Evolutionary conservation across 2,329 filamentous ascomycete species (phyloP).

Genomic region (Colletotrichum gigasporum): DNA sequence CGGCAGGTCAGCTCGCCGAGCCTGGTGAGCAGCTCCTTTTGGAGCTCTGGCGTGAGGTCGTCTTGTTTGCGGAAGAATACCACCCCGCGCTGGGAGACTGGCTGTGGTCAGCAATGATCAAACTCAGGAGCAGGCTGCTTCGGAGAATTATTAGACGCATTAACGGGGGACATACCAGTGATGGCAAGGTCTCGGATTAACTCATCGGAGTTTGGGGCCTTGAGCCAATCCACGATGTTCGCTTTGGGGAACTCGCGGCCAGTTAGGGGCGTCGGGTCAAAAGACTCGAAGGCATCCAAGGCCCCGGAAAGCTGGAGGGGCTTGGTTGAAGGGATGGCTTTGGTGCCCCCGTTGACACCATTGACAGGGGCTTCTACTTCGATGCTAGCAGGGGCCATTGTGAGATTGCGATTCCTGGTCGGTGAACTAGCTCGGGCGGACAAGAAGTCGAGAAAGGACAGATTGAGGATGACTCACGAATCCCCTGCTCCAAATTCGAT

Average conservation of each 20-base stretch:
- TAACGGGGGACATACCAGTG: conserved; percentile 61
- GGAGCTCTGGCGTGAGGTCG: conserved; percentile 63
- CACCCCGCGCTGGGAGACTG: conserved; percentile 70
- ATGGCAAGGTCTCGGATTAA: conserved; percentile 68
- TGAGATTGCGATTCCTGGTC: too few relatives aligned
- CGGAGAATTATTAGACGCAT: too few relatives aligned
- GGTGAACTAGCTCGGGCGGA: too few relatives aligned
- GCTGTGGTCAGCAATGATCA: neutral
- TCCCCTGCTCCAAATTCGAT: too few relatives aligned
- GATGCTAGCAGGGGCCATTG: conserved; percentile 22
- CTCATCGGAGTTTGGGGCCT: conserved; percentile 64
- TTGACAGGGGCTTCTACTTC: conserved; percentile 26
- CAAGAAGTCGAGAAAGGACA: too few relatives aligned
- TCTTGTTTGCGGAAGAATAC: conserved; percentile 72
- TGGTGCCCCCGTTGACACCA: neutral
- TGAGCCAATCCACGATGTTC: conserved; percentile 64
- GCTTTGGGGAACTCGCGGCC: conserved; percentile 62
- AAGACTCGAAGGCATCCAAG: conserved; percentile 56
- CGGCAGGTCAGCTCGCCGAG: conserved; percentile 69
- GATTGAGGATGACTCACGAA: too few relatives aligned
- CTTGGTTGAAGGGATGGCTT: conserved; percentile 31
- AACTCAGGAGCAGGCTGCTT: too few relatives aligned
- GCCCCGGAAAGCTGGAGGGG: conserved; percentile 54
- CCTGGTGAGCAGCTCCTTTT: conserved; percentile 66
- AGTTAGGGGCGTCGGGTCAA: conserved; percentile 64